A percentile compares a stretch with the other conserved stretches of the same genome.
These are phyloP conservation scores for Claviceps lovelessii DNA, from an alignment of 2,329 filamentous ascomycete species.

Conservation along the genomic window DNA sequence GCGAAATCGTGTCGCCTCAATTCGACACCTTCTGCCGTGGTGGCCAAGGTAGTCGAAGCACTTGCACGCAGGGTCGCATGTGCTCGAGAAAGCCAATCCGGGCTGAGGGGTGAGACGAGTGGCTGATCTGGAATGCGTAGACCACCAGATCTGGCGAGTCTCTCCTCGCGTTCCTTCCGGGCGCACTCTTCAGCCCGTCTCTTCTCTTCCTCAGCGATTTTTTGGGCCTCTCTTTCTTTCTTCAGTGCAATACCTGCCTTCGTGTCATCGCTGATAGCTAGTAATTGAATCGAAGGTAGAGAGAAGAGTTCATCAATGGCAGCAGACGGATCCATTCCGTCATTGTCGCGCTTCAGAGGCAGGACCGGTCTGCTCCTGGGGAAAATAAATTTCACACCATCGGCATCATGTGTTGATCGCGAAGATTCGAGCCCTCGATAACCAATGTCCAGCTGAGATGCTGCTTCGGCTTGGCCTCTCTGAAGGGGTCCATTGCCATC, in stretches of 20 bases:
- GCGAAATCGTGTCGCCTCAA: conserved; percentile 44
- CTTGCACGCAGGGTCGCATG: conserved; percentile 21
- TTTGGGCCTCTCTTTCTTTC: conserved; percentile 10
- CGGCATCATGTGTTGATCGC: not conserved
- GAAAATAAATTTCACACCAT: not conserved
- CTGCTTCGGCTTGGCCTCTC: not conserved
- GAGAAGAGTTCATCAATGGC: conserved; percentile 15
- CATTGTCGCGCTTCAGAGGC: not conserved
- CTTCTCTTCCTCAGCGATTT: conserved; percentile 14
- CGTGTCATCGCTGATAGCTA: conserved; percentile 16
- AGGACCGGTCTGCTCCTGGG: not conserved
- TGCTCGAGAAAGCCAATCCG: conserved; percentile 14
- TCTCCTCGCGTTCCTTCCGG: conserved; percentile 8
- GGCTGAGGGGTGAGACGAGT: conserved; percentile 16
- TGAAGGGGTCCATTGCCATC: not conserved
- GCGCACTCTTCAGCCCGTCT: conserved; percentile 12
- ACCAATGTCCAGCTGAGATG: not conserved
- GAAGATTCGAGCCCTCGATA: not conserved
- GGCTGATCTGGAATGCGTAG: conserved; percentile 15
- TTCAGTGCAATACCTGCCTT: conserved; percentile 6
- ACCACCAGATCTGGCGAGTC: conserved; percentile 17
- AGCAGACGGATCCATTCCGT: conserved; percentile 7
- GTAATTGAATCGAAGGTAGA: conserved; percentile 13
- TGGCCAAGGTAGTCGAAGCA: conserved; percentile 24
- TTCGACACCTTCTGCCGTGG: conserved; percentile 33